These are phyloP conservation scores for Candida chauliodis DNA, from an alignment of 805 yeast genomes.

Conservation along the genomic window DNA sequence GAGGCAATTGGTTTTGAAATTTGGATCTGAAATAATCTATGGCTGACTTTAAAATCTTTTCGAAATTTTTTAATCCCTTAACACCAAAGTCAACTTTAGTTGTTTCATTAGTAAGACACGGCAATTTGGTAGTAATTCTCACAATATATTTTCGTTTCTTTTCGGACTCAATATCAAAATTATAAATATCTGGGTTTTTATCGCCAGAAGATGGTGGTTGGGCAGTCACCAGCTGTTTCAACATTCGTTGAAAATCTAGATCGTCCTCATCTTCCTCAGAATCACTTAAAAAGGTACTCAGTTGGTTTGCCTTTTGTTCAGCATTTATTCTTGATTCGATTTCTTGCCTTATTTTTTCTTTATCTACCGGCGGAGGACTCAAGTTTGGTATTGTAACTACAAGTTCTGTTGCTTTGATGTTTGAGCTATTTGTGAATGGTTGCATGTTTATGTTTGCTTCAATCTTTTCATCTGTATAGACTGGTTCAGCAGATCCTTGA, in stretches of 20 bases:
- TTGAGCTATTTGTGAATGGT: neutral
- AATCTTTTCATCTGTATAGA: neutral
- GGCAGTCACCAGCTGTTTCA: neutral
- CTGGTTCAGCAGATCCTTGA: neutral
- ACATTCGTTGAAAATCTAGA: neutral
- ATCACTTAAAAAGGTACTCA: slow-evolving; percentile 1
- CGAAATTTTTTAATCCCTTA: slow-evolving; percentile 26
- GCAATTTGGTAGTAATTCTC: slow-evolving; percentile 25
- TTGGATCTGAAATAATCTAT: slow-evolving; percentile 12
- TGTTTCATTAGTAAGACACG: slow-evolving; percentile 12
- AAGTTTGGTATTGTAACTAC: neutral
- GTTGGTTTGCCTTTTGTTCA: neutral
- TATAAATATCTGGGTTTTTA: slow-evolving; percentile 14
- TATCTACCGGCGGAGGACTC: slow-evolving; percentile 12
- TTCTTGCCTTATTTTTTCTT: slow-evolving; percentile 13
- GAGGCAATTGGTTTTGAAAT: slow-evolving; percentile 3
- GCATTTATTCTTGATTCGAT: slow-evolving; percentile 8
- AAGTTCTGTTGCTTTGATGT: neutral
- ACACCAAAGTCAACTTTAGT: slow-evolving; percentile 18
- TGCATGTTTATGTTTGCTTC: neutral
- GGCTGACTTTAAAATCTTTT: slow-evolving; percentile 18
- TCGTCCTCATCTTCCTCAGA: slow-evolving; percentile 7
- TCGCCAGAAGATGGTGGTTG: slow-evolving; percentile 1
- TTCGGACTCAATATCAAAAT: slow-evolving; percentile 23
- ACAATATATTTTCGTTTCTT: slow-evolving; percentile 26